These are phyloP conservation scores for Singerocomus inundabilis DNA, from an alignment of 1,284 basidiomycete species.

Conservation along the genomic window DNA sequence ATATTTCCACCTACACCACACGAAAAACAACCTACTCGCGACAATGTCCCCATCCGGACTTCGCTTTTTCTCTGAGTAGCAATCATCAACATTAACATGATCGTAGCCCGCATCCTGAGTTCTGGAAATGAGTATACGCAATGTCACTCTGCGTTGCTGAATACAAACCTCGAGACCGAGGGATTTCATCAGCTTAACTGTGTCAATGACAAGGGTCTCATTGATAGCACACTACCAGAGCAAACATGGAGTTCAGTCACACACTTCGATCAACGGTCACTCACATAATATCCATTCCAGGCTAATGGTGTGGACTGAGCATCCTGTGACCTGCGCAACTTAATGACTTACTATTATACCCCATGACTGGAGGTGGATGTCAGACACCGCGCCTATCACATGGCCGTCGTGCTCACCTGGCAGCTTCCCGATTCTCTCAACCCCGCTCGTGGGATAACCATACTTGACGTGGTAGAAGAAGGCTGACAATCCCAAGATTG, in stretches of 20 bases:
- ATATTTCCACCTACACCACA: background rate
- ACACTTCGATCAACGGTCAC: slow-evolving; percentile 12
- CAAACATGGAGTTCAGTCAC: background rate
- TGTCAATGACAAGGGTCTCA: slow-evolving; percentile 48
- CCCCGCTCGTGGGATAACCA: background rate
- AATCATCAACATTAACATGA: slow-evolving; percentile 57
- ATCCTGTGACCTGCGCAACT: background rate
- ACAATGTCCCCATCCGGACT: slow-evolving; percentile 46
- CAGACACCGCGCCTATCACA: background rate
- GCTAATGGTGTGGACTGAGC: slow-evolving; percentile 34
- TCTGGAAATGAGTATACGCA: background rate
- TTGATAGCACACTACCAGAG: slow-evolving; percentile 51
- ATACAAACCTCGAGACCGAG: slow-evolving; percentile 46
- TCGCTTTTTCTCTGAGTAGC: slow-evolving; percentile 53
- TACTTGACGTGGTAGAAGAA: slow-evolving; percentile 12
- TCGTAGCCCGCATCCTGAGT: slow-evolving; percentile 52
- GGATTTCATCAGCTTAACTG: slow-evolving; percentile 45
- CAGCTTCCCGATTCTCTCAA: slow-evolving; percentile 27
- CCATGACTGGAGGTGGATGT: slow-evolving; percentile 32
- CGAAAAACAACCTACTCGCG: slow-evolving; percentile 33
- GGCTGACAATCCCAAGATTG: slow-evolving; percentile 18
- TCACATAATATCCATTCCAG: slow-evolving; percentile 60
- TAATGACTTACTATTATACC: slow-evolving; percentile 30
- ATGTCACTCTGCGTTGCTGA: background rate
- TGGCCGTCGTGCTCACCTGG: slow-evolving; percentile 23